Evolutionary conservation across 1,139 yeast species (phyloP), one percentile per base, ranked within the genome.

Genomic region (Suhomyces coccinellae): DNA sequence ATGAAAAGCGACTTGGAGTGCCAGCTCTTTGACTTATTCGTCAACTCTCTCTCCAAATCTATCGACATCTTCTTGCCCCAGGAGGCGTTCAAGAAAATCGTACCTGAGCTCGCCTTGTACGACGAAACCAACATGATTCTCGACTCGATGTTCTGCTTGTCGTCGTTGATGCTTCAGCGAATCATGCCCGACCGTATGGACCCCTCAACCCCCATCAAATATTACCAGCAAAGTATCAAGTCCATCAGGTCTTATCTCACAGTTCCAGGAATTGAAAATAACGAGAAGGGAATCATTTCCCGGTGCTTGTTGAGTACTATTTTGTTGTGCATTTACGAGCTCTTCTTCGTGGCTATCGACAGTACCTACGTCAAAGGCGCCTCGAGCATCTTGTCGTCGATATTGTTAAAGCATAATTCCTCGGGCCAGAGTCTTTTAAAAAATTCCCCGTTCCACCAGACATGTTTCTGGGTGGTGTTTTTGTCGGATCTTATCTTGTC

Each of bases 51-150:
- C 12, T 59, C 73, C 2, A 48, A 52, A 9, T 55, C 47, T 29
- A 58, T 70, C 47, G 75, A 71, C 48, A 59, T 67, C 36, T 67
- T 69, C 39, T 53, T 69, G 45, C 62, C 64, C 6, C 60, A 58
- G 29, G 64, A 63, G 24, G 54, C 63, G 12, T 71, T 68, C 50
- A 58, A 58, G 22, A 61, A 60, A 29, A 56, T 71, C 7, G 59
- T 71, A 1, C 67, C 75, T 2, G 67, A 67, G 40, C 49, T 71
- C 48, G 73, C 75, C 4, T 51, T 71, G 10, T 52, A 61, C 40
- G 76, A 71, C 46, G 74, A 69, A 9, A 67, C 76, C 2, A 62
- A 66, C 22, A 61, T 70, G 65, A 55, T 71, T 14, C 44, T 69
- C 26, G 64, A 68, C 50, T 57, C 71, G 14, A 66, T 71, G 43